Evolutionary conservation across 2,329 filamentous ascomycete genomes (phyloP), one percentile per base, ranked within the genome.

Genomic region (Coniochaeta sp.): DNA sequence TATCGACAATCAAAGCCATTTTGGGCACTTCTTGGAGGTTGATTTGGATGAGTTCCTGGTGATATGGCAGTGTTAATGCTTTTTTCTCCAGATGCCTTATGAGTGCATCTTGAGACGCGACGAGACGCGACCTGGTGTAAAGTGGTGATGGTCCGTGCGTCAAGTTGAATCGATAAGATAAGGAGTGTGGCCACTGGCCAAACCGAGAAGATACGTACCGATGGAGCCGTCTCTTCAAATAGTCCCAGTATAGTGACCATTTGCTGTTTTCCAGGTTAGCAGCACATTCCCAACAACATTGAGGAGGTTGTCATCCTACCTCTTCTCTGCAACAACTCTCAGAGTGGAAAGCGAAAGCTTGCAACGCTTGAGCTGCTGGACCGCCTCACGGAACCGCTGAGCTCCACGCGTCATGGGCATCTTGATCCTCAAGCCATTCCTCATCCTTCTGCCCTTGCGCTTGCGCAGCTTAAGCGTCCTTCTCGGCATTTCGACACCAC

Each of bases 1-100:
- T 89, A 70, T 89, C 87, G 62, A 89, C 86, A 65, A 89, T 87
- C 63, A 90, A 82, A 56, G 86, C 85, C 85, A 89, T 89, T 24
- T 62, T 73, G 54, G 4, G n/a, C n/a, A n/a, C n/a, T n/a, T 10
- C 4, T 56, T 9, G 26, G 19, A 40, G 54, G 30, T 24, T 34
- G 28, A n/a, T 56, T 30, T 34, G 28, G 54, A 56, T 56, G 28
- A n/a, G 17, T 38, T 36, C 17, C 28, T 36, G 32, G 54, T 38
- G 16, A 38, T 38, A 6, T 30, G 12, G 10, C 14, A 14, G 10
- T 36, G 34, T 22, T 38, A 14, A n/a, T 14, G 10, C 19, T 56
- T n/a, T 24, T 2, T 3, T 36, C 14, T 42, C 22, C 2, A 52
- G 40, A 50, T 32, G 34, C n/a, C n/a, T n/a, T n/a, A 32, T 4